Conservation (phyloP, 1,284 basidiomycete genomes). For the Microstroma glucosiphilum region DNA sequence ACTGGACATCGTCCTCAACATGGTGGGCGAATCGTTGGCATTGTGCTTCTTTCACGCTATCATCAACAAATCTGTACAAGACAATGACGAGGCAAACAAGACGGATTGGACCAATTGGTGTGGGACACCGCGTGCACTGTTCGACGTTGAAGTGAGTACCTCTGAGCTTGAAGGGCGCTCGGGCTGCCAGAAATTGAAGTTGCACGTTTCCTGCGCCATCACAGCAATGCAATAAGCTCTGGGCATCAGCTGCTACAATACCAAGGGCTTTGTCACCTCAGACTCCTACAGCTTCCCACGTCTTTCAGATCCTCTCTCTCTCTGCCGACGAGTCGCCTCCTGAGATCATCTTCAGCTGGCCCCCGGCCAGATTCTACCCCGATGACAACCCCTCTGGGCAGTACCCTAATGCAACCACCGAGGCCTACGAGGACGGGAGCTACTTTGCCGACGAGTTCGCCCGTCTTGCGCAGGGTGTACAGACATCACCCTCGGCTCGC, state of each 20-base stretch:
- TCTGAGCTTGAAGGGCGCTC: background rate
- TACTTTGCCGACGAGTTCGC: slow-evolving; percentile 76
- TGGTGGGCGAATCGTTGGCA: slow-evolving; percentile 82
- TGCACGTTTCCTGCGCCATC: slow-evolving; percentile 5
- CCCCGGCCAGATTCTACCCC: slow-evolving; percentile 55
- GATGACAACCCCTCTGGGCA: background rate
- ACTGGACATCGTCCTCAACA: slow-evolving; percentile 87
- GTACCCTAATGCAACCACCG: background rate
- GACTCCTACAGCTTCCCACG: slow-evolving; percentile 52
- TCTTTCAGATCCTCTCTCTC: slow-evolving; percentile 70
- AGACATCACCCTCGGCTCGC: slow-evolving; percentile 39
- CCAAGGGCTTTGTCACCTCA: background rate
- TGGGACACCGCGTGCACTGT: slow-evolving; percentile 59
- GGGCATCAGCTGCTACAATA: slow-evolving; percentile 21
- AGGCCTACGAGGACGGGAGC: slow-evolving; percentile 55
- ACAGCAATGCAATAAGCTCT: slow-evolving; percentile 25
- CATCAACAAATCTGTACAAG: slow-evolving; percentile 60
- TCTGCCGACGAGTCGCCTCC: slow-evolving; percentile 55
- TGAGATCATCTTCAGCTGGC: slow-evolving; percentile 74
- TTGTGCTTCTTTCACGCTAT: slow-evolving; percentile 92
- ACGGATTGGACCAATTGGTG: slow-evolving; percentile 91
- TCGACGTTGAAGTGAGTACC: slow-evolving; percentile 52
- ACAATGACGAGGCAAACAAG: slow-evolving; percentile 72
- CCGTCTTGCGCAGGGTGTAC: slow-evolving; percentile 69
- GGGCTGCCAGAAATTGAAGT: background rate